Conservation (phyloP, 2,329 filamentous ascomycete genomes). For the Neocucurbitaria cava region DNA sequence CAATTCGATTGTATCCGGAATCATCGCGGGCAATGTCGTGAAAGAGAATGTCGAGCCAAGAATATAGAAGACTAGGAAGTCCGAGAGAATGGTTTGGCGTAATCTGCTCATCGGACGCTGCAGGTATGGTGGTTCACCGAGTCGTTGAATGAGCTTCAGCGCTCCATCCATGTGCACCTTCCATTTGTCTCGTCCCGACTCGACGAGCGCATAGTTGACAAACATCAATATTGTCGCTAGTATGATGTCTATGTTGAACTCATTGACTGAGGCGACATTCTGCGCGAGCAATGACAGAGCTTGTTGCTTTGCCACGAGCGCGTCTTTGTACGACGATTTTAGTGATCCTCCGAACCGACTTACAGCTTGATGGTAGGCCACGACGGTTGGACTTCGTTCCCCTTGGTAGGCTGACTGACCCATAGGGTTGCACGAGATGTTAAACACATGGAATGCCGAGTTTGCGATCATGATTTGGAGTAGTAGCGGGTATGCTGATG, state of each 20-base stretch:
- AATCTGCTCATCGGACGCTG: conserved; percentile 42
- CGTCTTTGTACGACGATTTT: conserved; percentile 43
- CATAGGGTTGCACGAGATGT: conserved; percentile 46
- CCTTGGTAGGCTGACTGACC: conserved; percentile 42
- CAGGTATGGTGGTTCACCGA: conserved; percentile 39
- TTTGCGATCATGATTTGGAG: conserved; percentile 57
- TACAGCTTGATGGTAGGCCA: conserved; percentile 46
- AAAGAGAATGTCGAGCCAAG: conserved; percentile 45
- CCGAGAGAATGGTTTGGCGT: conserved; percentile 43
- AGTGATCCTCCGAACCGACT: conserved; percentile 47
- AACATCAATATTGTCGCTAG: conserved; percentile 58
- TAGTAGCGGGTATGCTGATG: conserved; percentile 54
- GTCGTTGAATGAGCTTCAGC: conserved; percentile 54
- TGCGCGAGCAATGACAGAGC: conserved; percentile 54
- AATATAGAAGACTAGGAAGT: conserved; percentile 46
- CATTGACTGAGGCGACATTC: conserved; percentile 35
- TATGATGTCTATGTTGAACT: conserved; percentile 50
- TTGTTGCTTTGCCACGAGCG: conserved; percentile 57
- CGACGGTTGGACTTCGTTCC: conserved; percentile 40
- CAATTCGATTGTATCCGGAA: conserved; percentile 40
- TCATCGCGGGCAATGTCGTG: conserved; percentile 31
- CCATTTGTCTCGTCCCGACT: conserved; percentile 60
- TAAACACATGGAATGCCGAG: conserved; percentile 57
- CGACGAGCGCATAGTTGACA: conserved; percentile 58
- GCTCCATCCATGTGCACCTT: conserved; percentile 60